Conservation (phyloP, 805 yeast genomes). For the Cephaloascus albidus region DNA sequence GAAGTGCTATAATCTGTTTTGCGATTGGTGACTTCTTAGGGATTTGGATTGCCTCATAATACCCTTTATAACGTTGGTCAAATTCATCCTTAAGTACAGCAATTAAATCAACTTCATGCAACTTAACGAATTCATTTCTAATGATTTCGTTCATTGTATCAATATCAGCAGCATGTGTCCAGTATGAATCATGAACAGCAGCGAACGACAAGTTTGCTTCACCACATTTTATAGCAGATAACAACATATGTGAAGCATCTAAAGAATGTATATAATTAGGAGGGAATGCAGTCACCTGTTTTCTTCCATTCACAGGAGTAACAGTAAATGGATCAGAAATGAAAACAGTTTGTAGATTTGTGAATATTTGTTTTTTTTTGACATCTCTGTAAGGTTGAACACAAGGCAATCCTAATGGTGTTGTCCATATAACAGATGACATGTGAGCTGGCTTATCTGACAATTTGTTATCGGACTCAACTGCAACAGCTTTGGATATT, state of each 20-base stretch:
- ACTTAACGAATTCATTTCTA: constrained; percentile 68
- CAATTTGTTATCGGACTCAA: constrained; percentile 41
- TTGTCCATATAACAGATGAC: constrained; percentile 95
- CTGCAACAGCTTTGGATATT: constrained; percentile 67
- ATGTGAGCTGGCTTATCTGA: constrained; percentile 50
- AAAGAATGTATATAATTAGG: constrained; percentile 92
- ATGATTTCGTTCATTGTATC: constrained; percentile 59
- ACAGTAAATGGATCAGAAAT: constrained; percentile 83
- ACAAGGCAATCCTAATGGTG: constrained; percentile 90
- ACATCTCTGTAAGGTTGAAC: constrained; percentile 90
- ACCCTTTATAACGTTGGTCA: constrained; percentile 66
- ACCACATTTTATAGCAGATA: constrained; percentile 76
- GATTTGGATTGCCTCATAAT: constrained; percentile 51
- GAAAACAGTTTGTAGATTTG: constrained; percentile 80
- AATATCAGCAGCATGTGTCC: constrained; percentile 93
- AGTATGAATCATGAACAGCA: constrained; percentile 93
- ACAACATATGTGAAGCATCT: constrained; percentile 94
- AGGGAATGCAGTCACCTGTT: constrained; percentile 89
- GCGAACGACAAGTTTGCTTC: constrained; percentile 66
- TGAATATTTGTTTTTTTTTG: constrained; percentile 56
- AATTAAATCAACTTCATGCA: constrained; percentile 71
- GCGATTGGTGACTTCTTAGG: constrained; percentile 45
- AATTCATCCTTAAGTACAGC: constrained; percentile 69
- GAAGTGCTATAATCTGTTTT: constrained; percentile 33
- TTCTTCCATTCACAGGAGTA: constrained; percentile 75